Evolutionary conservation across 768 basidiomycete species (phyloP).

Genomic region (Krasilnikovozyma curviuscula): DNA sequence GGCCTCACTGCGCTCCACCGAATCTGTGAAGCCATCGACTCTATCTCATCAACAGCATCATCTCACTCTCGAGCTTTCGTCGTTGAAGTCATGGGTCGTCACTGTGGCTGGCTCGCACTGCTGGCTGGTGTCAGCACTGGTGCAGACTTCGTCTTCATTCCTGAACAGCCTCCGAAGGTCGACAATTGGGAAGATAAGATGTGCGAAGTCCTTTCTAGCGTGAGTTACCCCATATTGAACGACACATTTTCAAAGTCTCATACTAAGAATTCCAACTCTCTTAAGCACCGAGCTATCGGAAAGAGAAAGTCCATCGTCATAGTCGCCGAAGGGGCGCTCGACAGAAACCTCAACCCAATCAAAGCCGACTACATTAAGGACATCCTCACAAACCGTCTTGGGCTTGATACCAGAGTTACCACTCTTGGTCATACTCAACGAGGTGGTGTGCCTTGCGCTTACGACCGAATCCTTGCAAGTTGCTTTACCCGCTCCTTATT

Average conservation of each 20-base stretch:
- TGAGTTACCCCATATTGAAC: conserved; percentile 29
- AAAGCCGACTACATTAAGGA: conserved; percentile 76
- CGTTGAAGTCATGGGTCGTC: conserved; percentile 96
- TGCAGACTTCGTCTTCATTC: conserved; percentile 95
- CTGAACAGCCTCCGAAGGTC: conserved; percentile 62
- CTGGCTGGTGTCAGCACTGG: conserved; percentile 71
- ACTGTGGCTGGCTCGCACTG: conserved; percentile 96
- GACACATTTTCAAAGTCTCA: neutral
- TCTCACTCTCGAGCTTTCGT: conserved; percentile 97
- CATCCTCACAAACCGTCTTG: conserved; percentile 63
- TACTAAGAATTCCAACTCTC: neutral
- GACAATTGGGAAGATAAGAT: conserved; percentile 80
- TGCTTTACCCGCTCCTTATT: neutral
- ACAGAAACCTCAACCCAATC: conserved; percentile 74
- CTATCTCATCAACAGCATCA: conserved; percentile 87
- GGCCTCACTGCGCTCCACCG: conserved; percentile 86
- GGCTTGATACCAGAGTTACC: conserved; percentile 87
- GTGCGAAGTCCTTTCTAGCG: conserved; percentile 64
- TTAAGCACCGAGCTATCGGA: conserved; percentile 68
- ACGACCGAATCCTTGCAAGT: conserved; percentile 71
- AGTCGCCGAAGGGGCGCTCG: conserved; percentile 88
- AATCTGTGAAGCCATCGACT: conserved; percentile 95
- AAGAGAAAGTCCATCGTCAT: conserved; percentile 98
- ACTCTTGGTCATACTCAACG: conserved; percentile 93
- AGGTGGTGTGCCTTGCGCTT: conserved; percentile 81